Percentiles rank a stretch among this genome's conserved stretches.
Conservation (phyloP, 352 stramenopile species). For the Phytophthora ohioensis region DNA sequence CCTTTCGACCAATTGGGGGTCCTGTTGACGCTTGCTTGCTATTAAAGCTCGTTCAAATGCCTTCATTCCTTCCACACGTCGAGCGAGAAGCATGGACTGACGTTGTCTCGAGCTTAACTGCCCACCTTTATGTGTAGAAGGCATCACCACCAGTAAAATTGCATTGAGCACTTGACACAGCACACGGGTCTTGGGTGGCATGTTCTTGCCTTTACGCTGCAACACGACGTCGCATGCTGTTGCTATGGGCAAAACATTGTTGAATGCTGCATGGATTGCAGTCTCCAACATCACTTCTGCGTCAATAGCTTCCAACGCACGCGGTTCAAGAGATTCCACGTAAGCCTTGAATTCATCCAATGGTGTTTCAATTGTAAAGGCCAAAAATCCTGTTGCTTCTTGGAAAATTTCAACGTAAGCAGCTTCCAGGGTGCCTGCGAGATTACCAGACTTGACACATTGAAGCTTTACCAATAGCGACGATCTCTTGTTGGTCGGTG, state of each 20-base stretch:
- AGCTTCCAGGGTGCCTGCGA: slow-evolving; percentile 45
- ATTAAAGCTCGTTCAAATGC: slow-evolving; percentile 80
- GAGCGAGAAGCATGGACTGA: slow-evolving; percentile 48
- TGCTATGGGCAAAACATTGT: slow-evolving; percentile 42
- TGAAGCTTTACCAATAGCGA: slow-evolving; percentile 72
- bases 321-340: slow-evolving; percentile 40
- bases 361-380: slow-evolving; percentile 42
- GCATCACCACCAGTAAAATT: slow-evolving; percentile 46
- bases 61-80: slow-evolving; percentile 79
- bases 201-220: slow-evolving; percentile 61
- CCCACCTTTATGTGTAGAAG: slow-evolving; percentile 6
- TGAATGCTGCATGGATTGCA: slow-evolving; percentile 61
- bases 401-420: slow-evolving; percentile 76
- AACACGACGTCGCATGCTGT: slow-evolving; percentile 59
- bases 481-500: slow-evolving; percentile 48
- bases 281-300: slow-evolving; percentile 66
- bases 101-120: slow-evolving; percentile 46
- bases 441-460: slow-evolving; percentile 63
- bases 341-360: slow-evolving; percentile 50
- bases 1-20: slow-evolving; percentile 81
- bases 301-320: slow-evolving; percentile 50
- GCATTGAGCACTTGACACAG: slow-evolving; percentile 68
- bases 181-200: slow-evolving; percentile 53
- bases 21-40: slow-evolving; percentile 76
- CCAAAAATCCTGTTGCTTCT: slow-evolving; percentile 52